Percentiles rank a stretch among this genome's conserved stretches.
Evolutionary conservation across 2,329 filamentous ascomycete genomes (phyloP).

Genomic region (Penicillium sp.): DNA sequence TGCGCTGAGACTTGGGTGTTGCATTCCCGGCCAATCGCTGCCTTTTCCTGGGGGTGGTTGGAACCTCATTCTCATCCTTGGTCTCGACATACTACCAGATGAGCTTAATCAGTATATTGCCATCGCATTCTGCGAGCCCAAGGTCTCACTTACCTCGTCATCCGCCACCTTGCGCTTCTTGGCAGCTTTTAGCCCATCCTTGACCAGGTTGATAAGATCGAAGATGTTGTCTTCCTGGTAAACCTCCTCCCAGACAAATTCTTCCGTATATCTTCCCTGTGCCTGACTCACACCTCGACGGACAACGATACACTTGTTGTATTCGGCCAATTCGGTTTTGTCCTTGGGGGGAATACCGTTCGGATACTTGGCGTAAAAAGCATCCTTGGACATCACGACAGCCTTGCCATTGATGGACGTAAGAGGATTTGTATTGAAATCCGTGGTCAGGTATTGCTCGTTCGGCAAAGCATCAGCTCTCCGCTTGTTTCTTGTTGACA

Average conservation of each 20-base stretch:
- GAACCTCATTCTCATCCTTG: conserved; percentile 35
- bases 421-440: conserved; percentile 83
- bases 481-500: conserved; percentile 79
- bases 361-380: conserved; percentile 69
- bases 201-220: conserved; percentile 64
- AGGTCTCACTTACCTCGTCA: conserved; percentile 32
- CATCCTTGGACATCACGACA: conserved; percentile 68
- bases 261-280: conserved; percentile 85
- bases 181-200: conserved; percentile 63
- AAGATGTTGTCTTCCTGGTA: conserved; percentile 67
- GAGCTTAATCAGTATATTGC: conserved; percentile 10
- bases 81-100: conserved; percentile 37
- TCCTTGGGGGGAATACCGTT: conserved; percentile 69
- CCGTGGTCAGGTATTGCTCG: conserved; percentile 86
- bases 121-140: neutral
- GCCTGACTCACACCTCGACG: conserved; percentile 84
- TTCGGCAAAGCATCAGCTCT: conserved; percentile 77
- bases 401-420: conserved; percentile 89
- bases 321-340: conserved; percentile 60
- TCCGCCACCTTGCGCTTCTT: conserved; percentile 52
- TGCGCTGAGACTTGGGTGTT: conserved; percentile 44
- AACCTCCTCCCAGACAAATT: conserved; percentile 87
- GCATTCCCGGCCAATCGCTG: conserved; percentile 50
- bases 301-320: conserved; percentile 85
- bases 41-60: conserved; percentile 57